phyloP scores from a whole-genome alignment of 495 filamentous ascomycete genomes.

The Aspergillus leporis region DNA sequence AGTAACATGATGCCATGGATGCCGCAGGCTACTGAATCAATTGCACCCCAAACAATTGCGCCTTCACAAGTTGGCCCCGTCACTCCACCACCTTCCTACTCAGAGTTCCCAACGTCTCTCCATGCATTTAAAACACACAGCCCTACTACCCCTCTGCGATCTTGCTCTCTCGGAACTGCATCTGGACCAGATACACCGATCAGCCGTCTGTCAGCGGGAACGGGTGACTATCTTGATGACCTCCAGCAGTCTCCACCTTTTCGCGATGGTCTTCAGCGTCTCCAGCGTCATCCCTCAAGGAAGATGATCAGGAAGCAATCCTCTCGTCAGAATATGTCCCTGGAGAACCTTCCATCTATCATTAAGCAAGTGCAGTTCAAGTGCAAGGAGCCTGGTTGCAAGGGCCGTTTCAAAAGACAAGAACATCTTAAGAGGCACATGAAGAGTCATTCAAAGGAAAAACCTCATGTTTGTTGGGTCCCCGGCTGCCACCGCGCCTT shows the following conservation, averaged over 20 bases:
- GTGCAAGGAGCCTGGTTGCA: constrained; percentile 50
- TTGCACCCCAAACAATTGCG: constrained; percentile 44
- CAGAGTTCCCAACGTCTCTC: constrained; percentile 41
- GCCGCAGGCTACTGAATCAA: constrained; percentile 32
- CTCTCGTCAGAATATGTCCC: constrained; percentile 38
- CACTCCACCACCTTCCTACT: constrained; percentile 45
- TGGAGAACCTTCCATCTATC: constrained; percentile 43
- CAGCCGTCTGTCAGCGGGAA: constrained; percentile 39
- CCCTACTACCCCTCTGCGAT: constrained; percentile 44
- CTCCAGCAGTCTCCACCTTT: constrained; percentile 41
- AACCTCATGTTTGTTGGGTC: constrained; percentile 52
- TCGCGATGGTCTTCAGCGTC: constrained; percentile 34
- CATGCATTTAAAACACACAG: constrained; percentile 42
- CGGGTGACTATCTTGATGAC: constrained; percentile 40
- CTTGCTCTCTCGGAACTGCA: constrained; percentile 39
- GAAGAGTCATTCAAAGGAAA: constrained; percentile 57
- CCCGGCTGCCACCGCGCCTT: constrained; percentile 47
- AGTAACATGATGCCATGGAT: constrained; percentile 46
- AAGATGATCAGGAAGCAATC: constrained; percentile 43
- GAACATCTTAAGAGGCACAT: constrained; percentile 68
- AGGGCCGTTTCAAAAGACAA: constrained; percentile 56
- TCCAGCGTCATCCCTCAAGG: constrained; percentile 35
- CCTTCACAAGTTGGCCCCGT: constrained; percentile 40
- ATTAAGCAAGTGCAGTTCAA: constrained; percentile 49
- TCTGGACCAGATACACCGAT: constrained; percentile 42